Conservation (phyloP, 208 protist genomes). For the Leishmania guyanensis region DNA sequence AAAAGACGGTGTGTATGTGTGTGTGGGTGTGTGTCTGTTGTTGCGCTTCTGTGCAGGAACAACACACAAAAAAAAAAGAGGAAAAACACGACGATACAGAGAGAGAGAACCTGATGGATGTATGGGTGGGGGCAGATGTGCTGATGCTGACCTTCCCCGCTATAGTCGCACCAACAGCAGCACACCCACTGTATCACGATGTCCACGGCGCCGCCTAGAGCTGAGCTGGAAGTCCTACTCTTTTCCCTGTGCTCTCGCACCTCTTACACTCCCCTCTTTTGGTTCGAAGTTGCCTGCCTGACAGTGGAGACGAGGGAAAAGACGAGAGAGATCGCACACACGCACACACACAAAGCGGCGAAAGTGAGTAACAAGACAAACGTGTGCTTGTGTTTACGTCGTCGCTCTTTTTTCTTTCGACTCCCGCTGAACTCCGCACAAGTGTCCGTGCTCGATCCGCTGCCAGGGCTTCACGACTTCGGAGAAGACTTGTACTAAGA, state of each 20-base stretch:
- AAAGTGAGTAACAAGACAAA: background rate
- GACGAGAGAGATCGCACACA: background rate
- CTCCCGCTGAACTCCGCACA: background rate
- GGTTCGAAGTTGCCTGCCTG: background rate
- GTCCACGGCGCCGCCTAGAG: background rate
- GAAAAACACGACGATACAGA: background rate
- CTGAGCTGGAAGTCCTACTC: background rate
- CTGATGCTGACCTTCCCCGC: background rate
- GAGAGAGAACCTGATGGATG: background rate
- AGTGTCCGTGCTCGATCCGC: background rate
- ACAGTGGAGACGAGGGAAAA: background rate
- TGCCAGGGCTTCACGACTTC: background rate
- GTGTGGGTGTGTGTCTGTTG: background rate
- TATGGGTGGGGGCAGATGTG: background rate
- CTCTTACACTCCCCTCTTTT: background rate
- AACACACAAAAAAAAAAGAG: background rate
- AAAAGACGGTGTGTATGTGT: background rate
- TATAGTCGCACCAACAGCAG: background rate
- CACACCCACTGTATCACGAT: background rate
- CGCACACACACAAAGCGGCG: background rate
- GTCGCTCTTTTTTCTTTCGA: background rate
- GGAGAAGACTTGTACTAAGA: background rate
- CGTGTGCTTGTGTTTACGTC: background rate
- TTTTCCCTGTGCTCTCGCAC: background rate
- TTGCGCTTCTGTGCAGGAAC: background rate